Base-by-base conservation (phyloP, 2,329 filamentous ascomycete genomes). In the Xenosphaeropsis pyriputrescens region DNA sequence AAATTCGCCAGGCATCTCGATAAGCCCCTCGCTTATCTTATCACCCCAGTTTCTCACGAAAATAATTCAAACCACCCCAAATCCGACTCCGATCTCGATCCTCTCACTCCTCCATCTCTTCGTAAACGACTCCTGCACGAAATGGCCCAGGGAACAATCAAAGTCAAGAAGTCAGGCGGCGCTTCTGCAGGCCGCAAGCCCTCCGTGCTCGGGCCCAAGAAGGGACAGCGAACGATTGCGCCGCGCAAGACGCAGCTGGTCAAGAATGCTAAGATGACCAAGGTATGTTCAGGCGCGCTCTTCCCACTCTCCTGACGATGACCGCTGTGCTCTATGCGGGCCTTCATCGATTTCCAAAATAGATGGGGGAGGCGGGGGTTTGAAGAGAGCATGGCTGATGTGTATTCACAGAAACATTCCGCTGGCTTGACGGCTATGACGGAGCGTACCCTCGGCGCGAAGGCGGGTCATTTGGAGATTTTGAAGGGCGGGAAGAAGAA, bases 381-480 rank as follows among this genome's bases (percentile, higher is more conserved):
- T 18, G 5, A 26, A 39, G 18, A 40, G 19, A 26, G 15, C 6
- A 30, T 39, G 16, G 41, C 18, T 40, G 26, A 29, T 18, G n/a
- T 18, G n/a, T 19, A 19, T 26, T 11, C 15, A 40, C 39, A 69
- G 69, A 79, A 80, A 67, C 64, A 73, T 43, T 67, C 73, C 1
- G 62, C 71, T 1, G 76, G 76, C 0, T 57, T 84, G 31, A 70
- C 69, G 3, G 69, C 68, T 1, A 65, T 73, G 59, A 84, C 79
- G n/a, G 79, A 85, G 52, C 69, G 70, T 43, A 69, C 66, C 44
- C 63, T 84, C 8, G 79, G 77, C 11, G 63, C 73, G 43, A 72
- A 72, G 50, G 79, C 77, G 5, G 79, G 79, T 12, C 79, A 85
- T 64, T 50, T 84, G 50, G 79, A 85, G 56, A 52, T 84, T 50